Conservation (phyloP, 176 grass and related monocot genomes). For the Thalia dealbata region DNA sequence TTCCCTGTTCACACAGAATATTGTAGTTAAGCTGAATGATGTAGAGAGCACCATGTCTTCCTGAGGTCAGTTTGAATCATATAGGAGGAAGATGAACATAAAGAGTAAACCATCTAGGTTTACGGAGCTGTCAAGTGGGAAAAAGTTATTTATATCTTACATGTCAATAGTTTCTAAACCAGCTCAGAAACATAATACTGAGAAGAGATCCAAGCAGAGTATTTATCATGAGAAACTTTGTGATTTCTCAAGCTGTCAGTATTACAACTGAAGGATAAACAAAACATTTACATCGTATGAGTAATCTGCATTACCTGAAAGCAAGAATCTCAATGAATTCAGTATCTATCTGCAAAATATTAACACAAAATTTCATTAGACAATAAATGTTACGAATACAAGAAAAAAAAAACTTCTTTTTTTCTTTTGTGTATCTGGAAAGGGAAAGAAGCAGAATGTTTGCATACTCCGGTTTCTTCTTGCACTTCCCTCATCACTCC, state of each 20-base stretch:
- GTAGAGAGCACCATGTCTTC: neutral
- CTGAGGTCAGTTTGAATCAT: neutral
- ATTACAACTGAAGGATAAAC: neutral
- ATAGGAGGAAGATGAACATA: neutral
- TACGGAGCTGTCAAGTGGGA: neutral
- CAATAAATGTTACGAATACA: neutral
- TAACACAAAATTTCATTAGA: conserved; percentile 5
- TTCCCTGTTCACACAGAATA: neutral
- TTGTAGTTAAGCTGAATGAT: neutral
- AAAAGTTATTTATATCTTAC: too few relatives aligned
- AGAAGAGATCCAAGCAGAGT: too few relatives aligned
- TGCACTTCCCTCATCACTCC: conserved; percentile 14
- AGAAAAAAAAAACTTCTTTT: neutral
- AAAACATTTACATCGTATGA: neutral
- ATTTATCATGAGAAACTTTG: too few relatives aligned
- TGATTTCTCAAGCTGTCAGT: too few relatives aligned
- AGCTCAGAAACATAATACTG: too few relatives aligned
- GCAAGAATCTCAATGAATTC: conserved; percentile 17
- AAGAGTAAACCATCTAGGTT: neutral
- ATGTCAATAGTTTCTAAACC: too few relatives aligned
- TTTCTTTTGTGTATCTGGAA: neutral
- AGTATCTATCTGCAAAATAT: conserved; percentile 3
- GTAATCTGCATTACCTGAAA: conserved; percentile 8
- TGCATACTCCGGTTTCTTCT: conserved; percentile 16
- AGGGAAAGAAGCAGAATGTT: neutral